Percentiles rank a stretch among this genome's conserved stretches.
Conservation (phyloP, 306 rosid genomes). For the Notholithocarpus densiflorus region DNA sequence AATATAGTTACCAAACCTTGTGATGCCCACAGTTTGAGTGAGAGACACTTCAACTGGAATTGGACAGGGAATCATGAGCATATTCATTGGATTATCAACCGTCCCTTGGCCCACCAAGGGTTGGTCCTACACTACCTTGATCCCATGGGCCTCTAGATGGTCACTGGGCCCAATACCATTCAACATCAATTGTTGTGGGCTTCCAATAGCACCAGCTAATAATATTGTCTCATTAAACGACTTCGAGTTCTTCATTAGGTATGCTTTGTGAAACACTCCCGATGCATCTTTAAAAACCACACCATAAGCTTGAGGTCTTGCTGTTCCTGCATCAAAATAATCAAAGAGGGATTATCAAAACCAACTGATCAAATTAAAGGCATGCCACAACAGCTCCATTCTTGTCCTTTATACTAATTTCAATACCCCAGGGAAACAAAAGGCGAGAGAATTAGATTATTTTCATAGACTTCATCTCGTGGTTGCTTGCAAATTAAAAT, state of each 20-base stretch:
- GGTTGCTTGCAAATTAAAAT: too few species aligned
- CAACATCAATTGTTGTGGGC: conserved; percentile 65
- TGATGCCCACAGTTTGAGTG: conserved; percentile 60
- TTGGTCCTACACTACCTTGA: conserved; percentile 44
- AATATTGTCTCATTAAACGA: conserved; percentile 48
- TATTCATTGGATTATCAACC: conserved; percentile 80
- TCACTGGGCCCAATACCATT: conserved; percentile 65
- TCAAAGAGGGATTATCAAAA: too few species aligned
- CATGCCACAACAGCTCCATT: too few species aligned
- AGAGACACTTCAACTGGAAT: conserved; percentile 63
- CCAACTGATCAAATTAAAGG: too few species aligned
- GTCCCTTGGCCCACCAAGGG: conserved; percentile 68
- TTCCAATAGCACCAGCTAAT: conserved; percentile 74
- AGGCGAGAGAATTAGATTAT: too few species aligned
- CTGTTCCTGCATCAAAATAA: conserved; percentile 24
- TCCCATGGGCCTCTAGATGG: conserved; percentile 54
- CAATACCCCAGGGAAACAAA: too few species aligned
- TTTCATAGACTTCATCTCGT: too few species aligned
- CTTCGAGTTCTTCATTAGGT: conserved; percentile 11
- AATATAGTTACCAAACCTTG: conserved; percentile 47
- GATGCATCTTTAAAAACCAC: conserved; percentile 53
- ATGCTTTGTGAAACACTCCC: conserved; percentile 49
- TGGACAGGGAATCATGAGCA: conserved; percentile 61
- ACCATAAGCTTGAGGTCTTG: conserved; percentile 57
- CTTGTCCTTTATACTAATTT: too few species aligned